phyloP scores from a whole-genome alignment of 2,329 filamentous ascomycete species.

The Metarhizium rileyi region DNA sequence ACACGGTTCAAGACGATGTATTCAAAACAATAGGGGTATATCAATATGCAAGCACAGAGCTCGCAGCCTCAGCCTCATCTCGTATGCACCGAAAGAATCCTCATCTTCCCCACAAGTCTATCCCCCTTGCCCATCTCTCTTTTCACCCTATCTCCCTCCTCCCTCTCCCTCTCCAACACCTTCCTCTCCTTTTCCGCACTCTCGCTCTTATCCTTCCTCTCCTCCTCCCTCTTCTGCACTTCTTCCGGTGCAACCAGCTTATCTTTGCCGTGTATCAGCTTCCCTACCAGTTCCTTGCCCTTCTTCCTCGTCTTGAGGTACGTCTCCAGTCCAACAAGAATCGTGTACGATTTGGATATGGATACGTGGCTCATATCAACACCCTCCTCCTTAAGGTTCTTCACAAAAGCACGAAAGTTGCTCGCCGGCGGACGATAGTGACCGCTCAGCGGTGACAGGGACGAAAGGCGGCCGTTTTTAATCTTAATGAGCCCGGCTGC shows the following conservation, averaged over 20 bases:
- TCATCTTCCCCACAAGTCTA: constrained; percentile 32
- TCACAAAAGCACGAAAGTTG: constrained; percentile 77
- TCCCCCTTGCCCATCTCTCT: constrained; percentile 17
- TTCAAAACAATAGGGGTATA: constrained; percentile 1
- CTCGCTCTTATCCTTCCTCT: constrained; percentile 49
- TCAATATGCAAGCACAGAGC: background rate
- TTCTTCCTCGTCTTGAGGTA: constrained; percentile 62
- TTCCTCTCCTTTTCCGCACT: constrained; percentile 43
- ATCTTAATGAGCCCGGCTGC: constrained; percentile 81
- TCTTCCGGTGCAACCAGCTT: constrained; percentile 54
- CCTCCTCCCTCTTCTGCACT: constrained; percentile 45
- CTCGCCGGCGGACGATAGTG: constrained; percentile 78
- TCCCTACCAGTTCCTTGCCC: constrained; percentile 45
- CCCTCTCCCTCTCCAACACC: constrained; percentile 29
- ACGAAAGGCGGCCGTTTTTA: constrained; percentile 66
- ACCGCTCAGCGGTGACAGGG: constrained; percentile 61
- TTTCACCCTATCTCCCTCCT: constrained; percentile 27
- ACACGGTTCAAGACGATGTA: background rate
- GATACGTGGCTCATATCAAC: constrained; percentile 73
- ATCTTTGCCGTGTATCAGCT: constrained; percentile 43
- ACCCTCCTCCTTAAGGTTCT: constrained; percentile 58
- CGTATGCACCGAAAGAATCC: constrained; percentile 18
- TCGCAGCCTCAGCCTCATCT: constrained; percentile 9
- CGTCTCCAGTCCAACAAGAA: constrained; percentile 72
- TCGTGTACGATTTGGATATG: constrained; percentile 72